Base-by-base conservation (phyloP, 371 early-diverging fungal genomes). In the Conidiobolus incongruus region DNA sequence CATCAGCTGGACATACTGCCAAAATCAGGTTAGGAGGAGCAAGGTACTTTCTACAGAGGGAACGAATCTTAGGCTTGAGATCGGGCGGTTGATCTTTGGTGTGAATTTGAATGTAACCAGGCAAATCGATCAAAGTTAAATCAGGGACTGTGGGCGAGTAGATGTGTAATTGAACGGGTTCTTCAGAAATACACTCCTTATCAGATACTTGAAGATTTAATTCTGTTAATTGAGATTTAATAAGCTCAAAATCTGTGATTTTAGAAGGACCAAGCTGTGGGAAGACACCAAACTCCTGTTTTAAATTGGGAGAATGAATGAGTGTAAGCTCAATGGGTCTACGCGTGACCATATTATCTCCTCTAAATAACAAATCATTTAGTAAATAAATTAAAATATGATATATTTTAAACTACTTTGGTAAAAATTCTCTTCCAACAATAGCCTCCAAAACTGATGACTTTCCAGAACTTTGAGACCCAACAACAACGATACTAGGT, bases 371-470 rank as follows among this genome's bases (percentile, higher is more conserved):
- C 12, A 11, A 37, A 33, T 35, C 19, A 3, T 29, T 15, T 19
- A 33, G 4, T 38, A 30, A 21, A 28, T 7, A 30, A 21, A 22
- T n/a, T 35, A 28, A 28, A n/a, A 8, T 17, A 38, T 19, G 35
- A 2, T 19, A 17, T 8, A 30, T n/a, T 17, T 33, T 7, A 3
- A 56, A 70, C 54, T 71, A 87, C 83, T 95, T 95, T 59, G 99
- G 99, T 45, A 99, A 58, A 47, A 99, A 91, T 55, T 93, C 92
- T 45, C 84, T 84, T 15, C 97, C 95, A 4, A 99, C 91, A 53
- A 99, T 90, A n/a, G 94, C 87, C 58, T 98, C 99, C 19, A 99
- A 60, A 2, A 99, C 95, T 1, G 95, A 94, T 50, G 89, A 90
- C 60, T 99, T 99, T 35, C 99, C 99, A 11, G 88, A 83, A 56